phyloP scores from a whole-genome alignment of 2,329 filamentous ascomycete species.

The Rhynchosporium secalis region DNA sequence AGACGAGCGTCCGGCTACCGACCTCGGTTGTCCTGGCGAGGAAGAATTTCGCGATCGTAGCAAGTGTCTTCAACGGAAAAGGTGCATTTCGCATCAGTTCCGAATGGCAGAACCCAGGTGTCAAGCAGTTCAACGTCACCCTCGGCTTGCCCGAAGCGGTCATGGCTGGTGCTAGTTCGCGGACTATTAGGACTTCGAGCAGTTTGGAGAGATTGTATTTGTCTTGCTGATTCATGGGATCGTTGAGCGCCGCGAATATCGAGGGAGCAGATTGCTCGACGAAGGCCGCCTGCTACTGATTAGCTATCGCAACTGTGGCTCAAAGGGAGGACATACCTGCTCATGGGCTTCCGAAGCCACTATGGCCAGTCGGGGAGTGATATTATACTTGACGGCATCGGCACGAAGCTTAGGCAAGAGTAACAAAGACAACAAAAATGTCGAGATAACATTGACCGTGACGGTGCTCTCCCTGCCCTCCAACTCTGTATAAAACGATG shows the following conservation, averaged over 20 bases:
- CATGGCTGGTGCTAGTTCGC: constrained; percentile 37
- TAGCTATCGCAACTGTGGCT: neutral
- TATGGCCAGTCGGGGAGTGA: constrained; percentile 31
- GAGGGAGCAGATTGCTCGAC: constrained; percentile 26
- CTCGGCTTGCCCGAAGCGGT: constrained; percentile 29
- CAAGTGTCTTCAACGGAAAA: constrained; percentile 32
- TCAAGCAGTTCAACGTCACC: constrained; percentile 41
- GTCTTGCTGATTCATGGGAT: constrained; percentile 30
- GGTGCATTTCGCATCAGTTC: constrained; percentile 38
- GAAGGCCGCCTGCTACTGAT: constrained; percentile 32
- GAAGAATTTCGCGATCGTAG: constrained; percentile 31
- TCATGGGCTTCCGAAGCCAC: constrained; percentile 35
- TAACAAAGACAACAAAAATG: constrained; percentile 38
- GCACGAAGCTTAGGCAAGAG: constrained; percentile 36
- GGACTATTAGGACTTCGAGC: constrained; percentile 39
- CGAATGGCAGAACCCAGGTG: constrained; percentile 41
- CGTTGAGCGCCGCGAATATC: constrained; percentile 32
- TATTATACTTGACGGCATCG: constrained; percentile 28
- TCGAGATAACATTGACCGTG: constrained; percentile 39
- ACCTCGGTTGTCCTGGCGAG: constrained; percentile 39
- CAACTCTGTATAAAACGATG: constrained; percentile 22
- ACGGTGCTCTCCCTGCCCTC: constrained; percentile 36
- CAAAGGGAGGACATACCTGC: constrained; percentile 24
- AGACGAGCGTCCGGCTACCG: constrained; percentile 41
- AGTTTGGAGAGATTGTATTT: constrained; percentile 42